These are phyloP conservation scores for Tetracentron sinense DNA, from an alignment of 164 flowering plant species.

Conservation along the genomic window DNA sequence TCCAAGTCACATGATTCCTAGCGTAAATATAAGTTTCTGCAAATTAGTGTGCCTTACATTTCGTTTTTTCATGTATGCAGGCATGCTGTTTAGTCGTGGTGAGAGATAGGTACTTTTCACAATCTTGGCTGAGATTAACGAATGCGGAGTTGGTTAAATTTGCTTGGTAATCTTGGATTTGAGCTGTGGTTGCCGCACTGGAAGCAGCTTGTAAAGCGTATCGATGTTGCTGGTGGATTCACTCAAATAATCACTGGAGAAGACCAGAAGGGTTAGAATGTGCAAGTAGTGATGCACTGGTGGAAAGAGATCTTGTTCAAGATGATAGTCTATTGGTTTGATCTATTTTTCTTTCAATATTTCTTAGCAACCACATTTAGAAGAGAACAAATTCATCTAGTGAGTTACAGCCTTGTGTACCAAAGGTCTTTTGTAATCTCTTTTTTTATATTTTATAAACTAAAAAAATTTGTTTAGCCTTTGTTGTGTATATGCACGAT, in stretches of 20 bases:
- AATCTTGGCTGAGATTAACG: slow-evolving; percentile 14
- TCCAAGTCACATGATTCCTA: too few relatives aligned
- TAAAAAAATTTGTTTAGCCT: slow-evolving; percentile 11
- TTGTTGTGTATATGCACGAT: slow-evolving; percentile 29
- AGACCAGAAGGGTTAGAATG: slow-evolving; percentile 14
- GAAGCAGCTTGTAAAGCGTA: slow-evolving; percentile 45
- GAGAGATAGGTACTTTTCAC: slow-evolving; percentile 1
- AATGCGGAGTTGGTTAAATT: slow-evolving; percentile 11
- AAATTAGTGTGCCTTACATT: too few relatives aligned
- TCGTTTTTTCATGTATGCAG: slow-evolving; percentile 1
- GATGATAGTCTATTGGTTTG: slow-evolving; percentile 16
- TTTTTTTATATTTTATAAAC: slow-evolving; percentile 2
- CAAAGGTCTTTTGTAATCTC: slow-evolving; percentile 14
- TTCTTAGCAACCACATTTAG: slow-evolving; percentile 19
- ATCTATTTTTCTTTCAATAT: slow-evolving; percentile 8
- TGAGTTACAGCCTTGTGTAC: slow-evolving; percentile 19
- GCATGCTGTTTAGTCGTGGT: slow-evolving; percentile 13
- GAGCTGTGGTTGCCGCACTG: slow-evolving; percentile 17
- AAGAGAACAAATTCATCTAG: slow-evolving; percentile 14
- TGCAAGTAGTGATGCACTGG: slow-evolving; percentile 9
- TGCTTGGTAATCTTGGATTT: slow-evolving; percentile 18
- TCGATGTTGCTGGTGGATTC: slow-evolving; percentile 23
- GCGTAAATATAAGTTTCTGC: too few relatives aligned
- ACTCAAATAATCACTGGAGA: slow-evolving; percentile 14
- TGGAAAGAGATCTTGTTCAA: slow-evolving; percentile 5